These are phyloP conservation scores for Aspergillus pseudonomiae DNA, from an alignment of 2,329 filamentous ascomycete genomes.

Conservation along the genomic window DNA sequence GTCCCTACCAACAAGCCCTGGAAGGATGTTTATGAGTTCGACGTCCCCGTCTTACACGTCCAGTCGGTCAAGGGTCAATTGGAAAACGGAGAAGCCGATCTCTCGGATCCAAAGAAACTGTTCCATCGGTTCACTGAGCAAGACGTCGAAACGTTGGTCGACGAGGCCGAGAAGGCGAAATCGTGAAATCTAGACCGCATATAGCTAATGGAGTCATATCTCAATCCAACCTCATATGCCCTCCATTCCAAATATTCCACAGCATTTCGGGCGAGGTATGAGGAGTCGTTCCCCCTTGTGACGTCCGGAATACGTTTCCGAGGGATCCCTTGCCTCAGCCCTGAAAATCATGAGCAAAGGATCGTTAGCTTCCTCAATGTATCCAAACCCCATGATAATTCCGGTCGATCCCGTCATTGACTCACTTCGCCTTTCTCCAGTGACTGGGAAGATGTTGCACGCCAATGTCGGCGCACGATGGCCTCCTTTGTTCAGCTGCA, in stretches of 20 bases:
- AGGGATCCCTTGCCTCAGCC: neutral
- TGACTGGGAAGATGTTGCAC: no score
- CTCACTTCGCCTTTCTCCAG: no score
- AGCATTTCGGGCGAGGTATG: neutral
- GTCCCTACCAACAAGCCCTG: constrained; percentile 55
- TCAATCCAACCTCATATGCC: neutral
- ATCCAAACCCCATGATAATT: no score
- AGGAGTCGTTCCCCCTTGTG: neutral
- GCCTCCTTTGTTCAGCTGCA: neutral
- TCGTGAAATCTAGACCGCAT: constrained; percentile 10
- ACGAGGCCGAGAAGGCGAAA: constrained; percentile 46
- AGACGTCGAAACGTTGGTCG: constrained; percentile 58
- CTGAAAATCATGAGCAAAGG: no score
- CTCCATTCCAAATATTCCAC: neutral
- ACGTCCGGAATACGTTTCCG: neutral
- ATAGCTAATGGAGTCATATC: neutral
- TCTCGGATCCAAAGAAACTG: constrained; percentile 63
- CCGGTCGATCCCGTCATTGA: no score
- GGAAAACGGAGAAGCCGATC: constrained; percentile 46
- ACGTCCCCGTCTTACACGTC: constrained; percentile 66
- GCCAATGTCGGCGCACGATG: no score
- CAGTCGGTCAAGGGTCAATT: constrained; percentile 47
- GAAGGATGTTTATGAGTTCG: constrained; percentile 65
- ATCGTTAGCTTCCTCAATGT: no score
- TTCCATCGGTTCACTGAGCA: constrained; percentile 65